phyloP scores from a whole-genome alignment of 2,329 filamentous ascomycete genomes.

The Geosmithia flava region DNA sequence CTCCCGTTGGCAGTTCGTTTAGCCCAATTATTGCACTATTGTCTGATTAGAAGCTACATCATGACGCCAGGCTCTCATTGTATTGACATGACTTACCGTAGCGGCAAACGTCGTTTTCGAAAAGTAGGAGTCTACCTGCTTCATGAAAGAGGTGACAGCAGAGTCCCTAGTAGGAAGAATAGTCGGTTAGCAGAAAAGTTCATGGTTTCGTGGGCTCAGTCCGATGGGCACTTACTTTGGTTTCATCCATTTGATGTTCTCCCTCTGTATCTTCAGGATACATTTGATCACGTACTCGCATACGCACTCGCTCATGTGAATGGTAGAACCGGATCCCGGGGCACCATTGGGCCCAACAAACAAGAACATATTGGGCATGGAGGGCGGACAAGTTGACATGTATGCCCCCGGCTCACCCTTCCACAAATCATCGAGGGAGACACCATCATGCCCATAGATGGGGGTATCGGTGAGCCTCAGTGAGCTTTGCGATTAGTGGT shows the following conservation, averaged over 20 bases:
- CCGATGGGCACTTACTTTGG: constrained; percentile 20
- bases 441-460: constrained; percentile 29
- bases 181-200: neutral
- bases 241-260: constrained; percentile 22
- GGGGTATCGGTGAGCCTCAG: constrained; percentile 10
- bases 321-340: constrained; percentile 35
- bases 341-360: constrained; percentile 20
- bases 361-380: constrained; percentile 27
- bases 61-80: too few relatives aligned
- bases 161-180: constrained; percentile 6
- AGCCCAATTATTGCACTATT: neutral
- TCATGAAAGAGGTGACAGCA: constrained; percentile 27
- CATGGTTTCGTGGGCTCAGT: neutral
- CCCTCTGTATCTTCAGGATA: constrained; percentile 32
- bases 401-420: constrained; percentile 27
- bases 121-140: constrained; percentile 36
- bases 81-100: neutral
- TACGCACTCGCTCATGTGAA: constrained; percentile 37
- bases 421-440: constrained; percentile 33
- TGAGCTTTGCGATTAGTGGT: too few relatives aligned
- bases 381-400: constrained; percentile 35
- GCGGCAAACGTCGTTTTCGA: constrained; percentile 25
- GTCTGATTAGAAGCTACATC: too few relatives aligned
- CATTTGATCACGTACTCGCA: constrained; percentile 36
- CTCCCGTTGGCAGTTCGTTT: neutral